Base-by-base conservation (phyloP, 2,329 filamentous ascomycete genomes). In the Monilinia polystroma region DNA sequence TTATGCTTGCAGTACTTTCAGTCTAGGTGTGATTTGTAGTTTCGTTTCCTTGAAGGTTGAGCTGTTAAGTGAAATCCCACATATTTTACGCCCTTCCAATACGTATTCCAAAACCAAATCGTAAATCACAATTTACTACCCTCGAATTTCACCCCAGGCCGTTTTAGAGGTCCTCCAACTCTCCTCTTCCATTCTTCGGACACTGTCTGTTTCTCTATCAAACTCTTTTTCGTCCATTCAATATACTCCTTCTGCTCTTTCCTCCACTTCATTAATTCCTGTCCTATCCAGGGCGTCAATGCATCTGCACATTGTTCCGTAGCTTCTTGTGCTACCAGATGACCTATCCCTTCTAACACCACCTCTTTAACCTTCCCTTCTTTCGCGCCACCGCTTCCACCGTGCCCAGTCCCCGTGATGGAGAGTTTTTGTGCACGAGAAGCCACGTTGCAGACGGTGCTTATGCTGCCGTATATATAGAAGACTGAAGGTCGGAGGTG, bases 321-420 rank as follows among this genome's bases (percentile, higher is more conserved):
- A 51, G 85, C 84, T 78, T 97, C 93, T 85, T 97, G 91, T 0
- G 93, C 90, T 38, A 97, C 85, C 53, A 97, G 78, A 77, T 98
- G 94, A 0, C 93, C 92, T 7, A 83, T 81, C 0, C 83, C 84
- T 38, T 89, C 79, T 10, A 95, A 78, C 20, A 86, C 80, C 6
- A 91, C 83, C 70, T 87, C 83, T 66, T 81, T 82, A 2, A 97
- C 93, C 56, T 87, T 81, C 0, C 90, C 91, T 16, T 84, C 83
- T n/a, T 78, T 77, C 4, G 76, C 81, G 58, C 90, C 85, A 23
- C 92, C 85, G 71, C 87, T 90, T 1, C 91, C 91, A 8, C 90
- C 88, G 0, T 84, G 78, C 0, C 87, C 90, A 0, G 79, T 77
- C 1, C 90, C 90, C 0, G 89, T 92, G n/a, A 80, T 69, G 1